Base-by-base conservation (phyloP, 495 filamentous ascomycete genomes). In the Glutinoglossum americanum region DNA sequence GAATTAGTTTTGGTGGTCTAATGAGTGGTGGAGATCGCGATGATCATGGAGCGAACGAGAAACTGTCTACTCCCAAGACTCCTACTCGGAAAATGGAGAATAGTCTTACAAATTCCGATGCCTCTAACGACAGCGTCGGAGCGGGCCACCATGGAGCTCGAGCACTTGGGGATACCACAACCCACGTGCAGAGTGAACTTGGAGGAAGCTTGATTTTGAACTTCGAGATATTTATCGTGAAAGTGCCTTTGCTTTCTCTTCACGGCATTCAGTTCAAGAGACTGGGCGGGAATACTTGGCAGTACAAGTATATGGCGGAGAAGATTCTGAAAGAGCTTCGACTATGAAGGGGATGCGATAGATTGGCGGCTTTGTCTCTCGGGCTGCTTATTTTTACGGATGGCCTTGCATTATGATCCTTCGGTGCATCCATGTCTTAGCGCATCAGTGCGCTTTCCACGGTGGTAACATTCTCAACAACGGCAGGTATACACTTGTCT, bases 241-340 rank as follows among this genome's bases (percentile, higher is more conserved):
- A 99, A 72, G 87, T 99, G 33, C 92, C 92, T 27, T 71, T 99
- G 54, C 83, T 99, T 62, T 85, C 83, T 23, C 69, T 99, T 60
- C 89, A 97, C 64, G 92, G 92, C 45, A 87, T 99, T 54, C 92
- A 99, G 68, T 99, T 99, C 74, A 99, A 99, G 76, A 87, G 90
- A 68, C 81, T 97, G 49, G 80, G 86, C 30, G 94, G 92, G 6
- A 86, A 89, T 41, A 95, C 92, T 60, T 96, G 89, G 89, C 89
- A 95, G 69, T 99, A 96, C 66, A 94, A 95, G 72, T 85, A 87
- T 60, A 88, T 97, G 86, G 92, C 92, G 47, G 87, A 93, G 68
- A 86, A 85, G 65, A 97, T 99, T 66, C 72, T 99, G 61, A 78
- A 83, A 64, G 89, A 90, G 63, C 68, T 99, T 65, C 79, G 85